A percentile compares a stretch with the other conserved stretches of the same genome.
Conservation (phyloP, 345 rosid species). For the Passiflora organensis region DNA sequence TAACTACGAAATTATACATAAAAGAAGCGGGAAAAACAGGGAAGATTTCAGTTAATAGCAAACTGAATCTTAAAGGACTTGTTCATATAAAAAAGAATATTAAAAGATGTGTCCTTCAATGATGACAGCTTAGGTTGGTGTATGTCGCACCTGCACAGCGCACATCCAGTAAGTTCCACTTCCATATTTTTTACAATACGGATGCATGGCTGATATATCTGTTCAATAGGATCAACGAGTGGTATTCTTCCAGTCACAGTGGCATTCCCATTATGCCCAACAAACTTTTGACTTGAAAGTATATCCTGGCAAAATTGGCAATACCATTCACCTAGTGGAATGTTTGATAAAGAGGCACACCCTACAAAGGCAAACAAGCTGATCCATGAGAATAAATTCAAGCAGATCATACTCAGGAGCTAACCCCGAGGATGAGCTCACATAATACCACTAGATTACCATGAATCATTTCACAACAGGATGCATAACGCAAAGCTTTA, state of each 20-base stretch:
- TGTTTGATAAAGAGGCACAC: constrained; percentile 57
- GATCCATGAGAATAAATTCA: constrained; percentile 10
- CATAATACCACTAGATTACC: no score
- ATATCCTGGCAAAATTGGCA: constrained; percentile 65
- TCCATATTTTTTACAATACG: constrained; percentile 66
- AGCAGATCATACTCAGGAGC: constrained; percentile 5
- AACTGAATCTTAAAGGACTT: not conserved
- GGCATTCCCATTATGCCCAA: constrained; percentile 67
- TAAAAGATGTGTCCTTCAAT: no score
- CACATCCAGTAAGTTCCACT: constrained; percentile 71
- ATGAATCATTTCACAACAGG: no score
- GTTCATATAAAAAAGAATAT: constrained; percentile 1
- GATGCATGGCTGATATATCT: constrained; percentile 75
- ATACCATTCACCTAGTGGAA: constrained; percentile 73
- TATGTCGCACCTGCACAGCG: constrained; percentile 65
- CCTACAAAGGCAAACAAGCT: constrained; percentile 45
- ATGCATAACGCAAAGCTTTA: no score
- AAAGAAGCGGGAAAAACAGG: not conserved
- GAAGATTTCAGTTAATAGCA: constrained; percentile 1
- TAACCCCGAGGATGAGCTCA: no score
- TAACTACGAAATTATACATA: not conserved
- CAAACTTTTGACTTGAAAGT: constrained; percentile 58
- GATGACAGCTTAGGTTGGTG: constrained; percentile 10
- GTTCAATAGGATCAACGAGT: constrained; percentile 80
- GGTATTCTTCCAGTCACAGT: constrained; percentile 78